Evolutionary conservation across 129 eudicot genomes (phyloP).

Genomic region (Calendula officinalis): DNA sequence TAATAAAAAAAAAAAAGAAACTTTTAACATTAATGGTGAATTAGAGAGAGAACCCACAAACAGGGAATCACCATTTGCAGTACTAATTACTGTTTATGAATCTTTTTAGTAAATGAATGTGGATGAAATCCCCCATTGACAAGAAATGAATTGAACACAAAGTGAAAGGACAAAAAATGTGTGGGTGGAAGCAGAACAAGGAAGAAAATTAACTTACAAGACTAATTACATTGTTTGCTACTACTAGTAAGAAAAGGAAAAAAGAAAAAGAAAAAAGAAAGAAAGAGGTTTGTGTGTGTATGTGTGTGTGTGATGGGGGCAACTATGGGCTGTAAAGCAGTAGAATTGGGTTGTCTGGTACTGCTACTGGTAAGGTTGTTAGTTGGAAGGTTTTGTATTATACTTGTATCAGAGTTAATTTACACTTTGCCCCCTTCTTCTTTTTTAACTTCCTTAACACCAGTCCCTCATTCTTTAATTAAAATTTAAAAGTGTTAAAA

Average conservation of each 20-base stretch:
- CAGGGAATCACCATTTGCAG: background rate
- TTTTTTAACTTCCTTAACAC: background rate
- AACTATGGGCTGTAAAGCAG: slow-evolving; percentile 51
- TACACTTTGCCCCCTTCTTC: background rate
- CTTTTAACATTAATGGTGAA: background rate
- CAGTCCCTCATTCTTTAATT: background rate
- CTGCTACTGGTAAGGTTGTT: slow-evolving; percentile 33
- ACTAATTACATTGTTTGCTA: background rate
- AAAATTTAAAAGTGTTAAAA: too few species aligned
- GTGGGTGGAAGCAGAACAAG: background rate
- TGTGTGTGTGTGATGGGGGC: slow-evolving; percentile 12
- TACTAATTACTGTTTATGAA: background rate
- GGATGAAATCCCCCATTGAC: slow-evolving; percentile 2
- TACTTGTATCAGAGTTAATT: background rate
- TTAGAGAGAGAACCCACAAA: background rate
- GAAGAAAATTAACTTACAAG: background rate
- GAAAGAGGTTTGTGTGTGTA: background rate
- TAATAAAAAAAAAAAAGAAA: background rate
- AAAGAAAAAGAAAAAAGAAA: slow-evolving; percentile 4
- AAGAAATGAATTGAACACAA: too few species aligned
- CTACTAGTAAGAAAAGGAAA: slow-evolving; percentile 1
- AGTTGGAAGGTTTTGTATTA: slow-evolving; percentile 37
- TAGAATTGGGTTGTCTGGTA: slow-evolving; percentile 50
- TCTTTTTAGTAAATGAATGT: slow-evolving; percentile 1
- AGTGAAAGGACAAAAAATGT: background rate